Evolutionary conservation across 176 grass and related monocot species (phyloP), one percentile per base, ranked within the genome.

Genomic region (Phoenix roebelenii): DNA sequence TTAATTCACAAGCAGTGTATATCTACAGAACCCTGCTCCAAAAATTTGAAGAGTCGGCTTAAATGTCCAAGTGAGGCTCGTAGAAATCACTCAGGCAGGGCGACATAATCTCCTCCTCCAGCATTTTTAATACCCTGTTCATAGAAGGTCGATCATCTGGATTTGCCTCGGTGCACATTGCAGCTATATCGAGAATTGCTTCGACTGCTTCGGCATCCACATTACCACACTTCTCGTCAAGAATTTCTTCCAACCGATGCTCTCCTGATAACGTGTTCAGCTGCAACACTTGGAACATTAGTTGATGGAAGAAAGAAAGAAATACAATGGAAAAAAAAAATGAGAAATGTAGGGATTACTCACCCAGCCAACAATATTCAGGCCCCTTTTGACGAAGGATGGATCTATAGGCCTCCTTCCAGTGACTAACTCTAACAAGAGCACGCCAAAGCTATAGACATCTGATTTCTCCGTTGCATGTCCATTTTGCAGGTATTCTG

Each of bases 281-380:
- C 93, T 98, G 84, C 17, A 23, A 58, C 7, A 28, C 18, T 49
- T 4, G 24, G 48, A 44, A 61, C 22, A 5, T 51, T 1, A 64
- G 4, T 1, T 3, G 39, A 16, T 18, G 18, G 16, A 48, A 18
- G n/a, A 49, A 64, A 55, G 55, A 69, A 51, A 48, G 26, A 54
- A 29, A 15, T 23, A 29, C 18, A 18, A 18, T 44, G 35, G 50
- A 9, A 49, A 17, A 57, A 18, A 30, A 30, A 20, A 0, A 32
- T 63, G 35, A 63, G 18, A 29, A 25, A 65, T 10, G 16, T 50
- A 56, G 51, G 18, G n/a, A 54, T 50, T 22, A 17, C 22, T 73
- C 75, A 92, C 94, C 94, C 94, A 98, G 61, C 88, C 94, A 35
- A 98, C 94, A 62, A 98, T 92, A 69, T 98, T 92, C 63, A 98